phyloP scores from a whole-genome alignment of 2,329 filamentous ascomycete species.

The Fusarium nurragi region DNA sequence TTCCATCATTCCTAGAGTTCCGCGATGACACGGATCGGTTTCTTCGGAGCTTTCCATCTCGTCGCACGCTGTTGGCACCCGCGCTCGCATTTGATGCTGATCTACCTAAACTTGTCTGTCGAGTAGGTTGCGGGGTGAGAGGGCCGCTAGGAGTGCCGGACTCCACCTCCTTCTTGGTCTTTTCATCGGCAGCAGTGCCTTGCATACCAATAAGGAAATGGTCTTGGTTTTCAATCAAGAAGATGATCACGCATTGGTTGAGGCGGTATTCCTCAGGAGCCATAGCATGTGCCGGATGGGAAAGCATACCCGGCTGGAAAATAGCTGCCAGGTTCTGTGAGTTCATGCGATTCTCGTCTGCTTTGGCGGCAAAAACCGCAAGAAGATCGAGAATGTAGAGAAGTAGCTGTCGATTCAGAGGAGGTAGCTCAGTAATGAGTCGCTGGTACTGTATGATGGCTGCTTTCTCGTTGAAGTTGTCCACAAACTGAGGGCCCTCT shows the following conservation, averaged over 20 bases:
- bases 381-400: conserved; percentile 96
- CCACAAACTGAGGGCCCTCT: conserved; percentile 74
- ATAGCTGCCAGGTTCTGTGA: conserved; percentile 94
- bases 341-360: conserved; percentile 96
- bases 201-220: conserved; percentile 99
- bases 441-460: conserved; percentile 87
- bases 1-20: conserved; percentile 78
- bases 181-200: conserved; percentile 95
- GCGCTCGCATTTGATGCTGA: conserved; percentile 90
- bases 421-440: conserved; percentile 91
- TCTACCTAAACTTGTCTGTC: conserved; percentile 63
- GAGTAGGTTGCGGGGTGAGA: conserved; percentile 59
- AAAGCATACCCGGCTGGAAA: conserved; percentile 96
- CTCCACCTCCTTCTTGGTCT: conserved; percentile 69
- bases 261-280: conserved; percentile 91
- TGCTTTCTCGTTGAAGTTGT: conserved; percentile 68
- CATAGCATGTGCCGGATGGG: conserved; percentile 95
- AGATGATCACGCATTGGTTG: conserved; percentile 96
- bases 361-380: conserved; percentile 96
- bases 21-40: conserved; percentile 95
- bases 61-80: conserved; percentile 85
- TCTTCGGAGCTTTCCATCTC: conserved; percentile 80
- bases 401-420: conserved; percentile 90
- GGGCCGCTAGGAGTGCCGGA: conserved; percentile 70
- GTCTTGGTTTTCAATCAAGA: conserved; percentile 97